Base-by-base conservation (phyloP, 140 eudicot species). In the Stevia rebaudiana region DNA sequence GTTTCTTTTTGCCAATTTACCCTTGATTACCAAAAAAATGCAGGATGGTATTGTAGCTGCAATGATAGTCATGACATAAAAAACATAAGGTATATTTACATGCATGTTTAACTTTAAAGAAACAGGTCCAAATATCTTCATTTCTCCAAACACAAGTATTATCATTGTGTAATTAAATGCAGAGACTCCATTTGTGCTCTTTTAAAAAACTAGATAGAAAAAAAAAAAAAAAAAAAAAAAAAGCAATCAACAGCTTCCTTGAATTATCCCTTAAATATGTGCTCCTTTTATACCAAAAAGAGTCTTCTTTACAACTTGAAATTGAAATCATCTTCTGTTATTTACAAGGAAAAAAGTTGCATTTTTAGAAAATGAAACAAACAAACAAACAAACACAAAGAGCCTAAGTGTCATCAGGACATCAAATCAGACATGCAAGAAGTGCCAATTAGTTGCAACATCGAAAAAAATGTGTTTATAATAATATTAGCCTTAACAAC, bases 61-160 rank as follows among this genome's bases (percentile, higher is more conserved):
- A 48, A 48, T 2, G 12, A 48, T 48, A 24, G 8, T 18, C 54
- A 11, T 48, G 28, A n/a, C n/a, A n/a, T n/a, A n/a, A n/a, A n/a
- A n/a, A n/a, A n/a, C n/a, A n/a, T 56, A 12, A 31, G n/a, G 12
- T 47, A 13, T 28, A 22, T 15, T 10, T 8, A 10, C 64, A 67
- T 40, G 28, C 63, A 51, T 54, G 13, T 23, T 50, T 64, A 48
- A 48, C 9, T 51, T 36, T n/a, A n/a, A 51, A 22, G 25, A 51
- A 53, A 40, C 53, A 68, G 5, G 53, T 54, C 17, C 31, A 23
- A 13, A 23, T 19, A 67, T 52, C 41, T 51, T 67, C 65, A 40
- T 24, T 39, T 52, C 53, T 40, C 10, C 73, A 24, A 40, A 68
- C 43, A 28, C 68, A 12, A 22, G 23, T 23, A 62, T 42, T 39